Evolutionary conservation across 371 early-diverging fungal genomes (phyloP), one percentile per base, ranked within the genome.

Genomic region (Chytridiales sp.): DNA sequence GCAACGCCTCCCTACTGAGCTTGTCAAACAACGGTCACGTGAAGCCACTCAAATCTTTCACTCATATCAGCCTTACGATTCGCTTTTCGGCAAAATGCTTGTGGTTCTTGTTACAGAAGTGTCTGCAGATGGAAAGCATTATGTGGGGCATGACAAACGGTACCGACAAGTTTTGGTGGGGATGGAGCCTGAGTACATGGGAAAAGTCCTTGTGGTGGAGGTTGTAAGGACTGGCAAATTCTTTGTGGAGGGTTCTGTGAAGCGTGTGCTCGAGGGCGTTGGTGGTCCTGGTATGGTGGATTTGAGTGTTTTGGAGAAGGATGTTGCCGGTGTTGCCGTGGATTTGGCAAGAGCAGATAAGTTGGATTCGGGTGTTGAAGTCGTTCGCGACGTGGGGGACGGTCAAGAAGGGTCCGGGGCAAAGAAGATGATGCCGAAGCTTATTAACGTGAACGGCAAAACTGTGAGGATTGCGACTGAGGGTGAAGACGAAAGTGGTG

Each of bases 101-200:
- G 17, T 36, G 31, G 68, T 80, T 11, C 64, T 81, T 5, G 68
- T 78, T 13, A 81, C 78, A 6, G 78, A 79, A 24, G 31, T 57
- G 15, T 60, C 64, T 11, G 35, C 56, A n/a, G 76, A 76, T 54
- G 75, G 74, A 6, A 26, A 64, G 38, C 61, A 69, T 36, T 74
- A 60, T 47, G 72, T 81, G 41, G 80, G 69, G 1, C 82, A 81
- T 47, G 67, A 73, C 52, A 75, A 77, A 62, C 27, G 35, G 36
- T 81, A 78, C 58, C 34, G 61, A 36, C 82, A 81, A 59, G 65
- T 81, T 30, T 57, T 81, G 30, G 72, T 71, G 13, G 67, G 60
- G 15, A 50, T 47, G 36, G 65, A 62, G 4, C 47, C 42, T 6
- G n/a, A 32, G 40, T 26, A 66, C 26, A 44, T 76, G 66, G 79